A percentile compares a stretch with the other conserved stretches of the same genome.
These are phyloP conservation scores for Magnolia kwangsiensis DNA, from an alignment of 164 flowering plant species.

Conservation along the genomic window DNA sequence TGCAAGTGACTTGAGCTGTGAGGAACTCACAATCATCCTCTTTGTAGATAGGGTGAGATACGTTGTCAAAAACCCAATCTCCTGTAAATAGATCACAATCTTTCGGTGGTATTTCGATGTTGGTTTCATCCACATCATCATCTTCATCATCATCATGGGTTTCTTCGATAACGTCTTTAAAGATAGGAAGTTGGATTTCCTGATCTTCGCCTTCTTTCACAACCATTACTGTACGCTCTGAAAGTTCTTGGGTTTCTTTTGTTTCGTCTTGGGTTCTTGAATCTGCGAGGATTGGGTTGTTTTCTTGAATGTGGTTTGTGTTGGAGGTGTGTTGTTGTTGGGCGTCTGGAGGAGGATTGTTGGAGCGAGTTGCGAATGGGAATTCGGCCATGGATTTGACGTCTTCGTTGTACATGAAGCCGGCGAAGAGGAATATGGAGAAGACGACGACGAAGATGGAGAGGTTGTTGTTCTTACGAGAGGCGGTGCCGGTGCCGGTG, in stretches of 20 bases:
- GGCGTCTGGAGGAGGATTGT: conserved; percentile 32
- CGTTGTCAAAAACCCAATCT: conserved; percentile 78
- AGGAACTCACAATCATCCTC: conserved; percentile 89
- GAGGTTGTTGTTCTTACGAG: conserved; percentile 57
- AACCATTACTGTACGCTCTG: not conserved
- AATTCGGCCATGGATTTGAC: conserved; percentile 88
- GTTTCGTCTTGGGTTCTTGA: conserved; percentile 13
- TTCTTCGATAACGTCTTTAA: conserved; percentile 1
- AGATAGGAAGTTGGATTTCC: conserved; percentile 17
- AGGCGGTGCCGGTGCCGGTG: conserved; percentile 8
- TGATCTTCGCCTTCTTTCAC: conserved; percentile 18
- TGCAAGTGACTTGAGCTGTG: conserved; percentile 78
- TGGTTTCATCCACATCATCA: conserved; percentile 37
- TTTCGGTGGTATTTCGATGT: conserved; percentile 54
- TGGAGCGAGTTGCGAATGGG: conserved; percentile 52
- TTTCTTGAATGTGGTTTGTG: not conserved
- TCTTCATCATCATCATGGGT: not conserved
- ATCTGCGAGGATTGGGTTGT: conserved; percentile 2
- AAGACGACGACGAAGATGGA: conserved; percentile 66
- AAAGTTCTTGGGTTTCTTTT: not conserved
- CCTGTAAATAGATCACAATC: conserved; percentile 85
- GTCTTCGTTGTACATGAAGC: conserved; percentile 96
- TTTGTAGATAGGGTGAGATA: conserved; percentile 65
- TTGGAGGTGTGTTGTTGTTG: conserved; percentile 21
- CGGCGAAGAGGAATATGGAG: conserved; percentile 70